A percentile compares a stretch with the other conserved stretches of the same genome.
These are phyloP conservation scores for Fonsecaea pedrosoi DNA, from an alignment of 2,329 filamentous ascomycete genomes.

Conservation along the genomic window DNA sequence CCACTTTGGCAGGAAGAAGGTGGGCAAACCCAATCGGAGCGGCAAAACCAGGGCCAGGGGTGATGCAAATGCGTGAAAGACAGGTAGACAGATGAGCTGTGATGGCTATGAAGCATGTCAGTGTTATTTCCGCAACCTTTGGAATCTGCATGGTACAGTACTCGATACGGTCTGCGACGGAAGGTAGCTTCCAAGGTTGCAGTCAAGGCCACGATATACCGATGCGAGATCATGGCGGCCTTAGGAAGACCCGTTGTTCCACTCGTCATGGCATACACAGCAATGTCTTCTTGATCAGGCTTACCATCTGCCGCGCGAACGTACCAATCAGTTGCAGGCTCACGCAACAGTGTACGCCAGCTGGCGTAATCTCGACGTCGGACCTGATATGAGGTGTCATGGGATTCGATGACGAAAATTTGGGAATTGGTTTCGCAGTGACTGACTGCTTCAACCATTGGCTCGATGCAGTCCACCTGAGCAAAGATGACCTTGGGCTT, in stretches of 20 bases:
- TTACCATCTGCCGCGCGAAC: conserved; percentile 38
- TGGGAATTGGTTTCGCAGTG: conserved; percentile 42
- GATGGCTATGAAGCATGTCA: conserved; percentile 44
- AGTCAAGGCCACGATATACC: conserved; percentile 40
- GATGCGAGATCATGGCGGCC: conserved; percentile 64
- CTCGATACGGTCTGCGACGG: conserved; percentile 29
- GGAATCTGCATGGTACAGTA: conserved; percentile 17
- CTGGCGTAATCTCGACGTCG: conserved; percentile 13
- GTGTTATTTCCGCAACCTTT: conserved; percentile 16
- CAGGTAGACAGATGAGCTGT: conserved; percentile 58
- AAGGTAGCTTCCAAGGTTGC: conserved; percentile 33
- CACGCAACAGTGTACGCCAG: conserved; percentile 45
- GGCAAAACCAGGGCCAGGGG: conserved; percentile 56
- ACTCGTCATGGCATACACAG: conserved; percentile 56
- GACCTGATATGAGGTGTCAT: background rate
- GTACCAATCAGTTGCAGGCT: conserved; percentile 56
- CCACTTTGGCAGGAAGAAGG: conserved; percentile 58
- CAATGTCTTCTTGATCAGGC: conserved; percentile 55
- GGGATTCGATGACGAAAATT: conserved; percentile 43
- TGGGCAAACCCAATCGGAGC: conserved; percentile 54
- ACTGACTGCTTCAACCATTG: conserved; percentile 46
- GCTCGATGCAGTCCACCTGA: conserved; percentile 47
- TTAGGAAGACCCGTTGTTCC: conserved; percentile 69
- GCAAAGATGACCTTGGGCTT: conserved; percentile 57
- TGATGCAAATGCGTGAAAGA: conserved; percentile 61